A percentile compares a stretch with the other conserved stretches of the same genome.
These are phyloP conservation scores for Yarrowia sp. DNA, from an alignment of 805 yeast genomes.

Conservation along the genomic window DNA sequence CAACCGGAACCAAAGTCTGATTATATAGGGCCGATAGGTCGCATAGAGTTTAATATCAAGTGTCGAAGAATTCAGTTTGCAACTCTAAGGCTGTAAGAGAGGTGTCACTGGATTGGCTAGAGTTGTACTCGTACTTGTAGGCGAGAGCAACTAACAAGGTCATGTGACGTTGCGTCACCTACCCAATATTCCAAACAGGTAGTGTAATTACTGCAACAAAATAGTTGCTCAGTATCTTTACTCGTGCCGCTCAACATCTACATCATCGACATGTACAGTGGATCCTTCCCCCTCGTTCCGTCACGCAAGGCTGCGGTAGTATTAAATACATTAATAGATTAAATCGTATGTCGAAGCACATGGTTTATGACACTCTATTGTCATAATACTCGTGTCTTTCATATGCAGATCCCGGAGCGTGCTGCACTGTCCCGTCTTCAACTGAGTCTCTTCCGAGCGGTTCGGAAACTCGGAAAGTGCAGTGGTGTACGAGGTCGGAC, in stretches of 20 bases:
- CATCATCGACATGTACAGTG: no score
- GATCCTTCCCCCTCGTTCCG: not conserved
- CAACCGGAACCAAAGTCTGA: no score
- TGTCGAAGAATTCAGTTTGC: not conserved
- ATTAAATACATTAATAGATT: not conserved
- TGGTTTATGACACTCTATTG: not conserved
- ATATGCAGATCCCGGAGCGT: not conserved
- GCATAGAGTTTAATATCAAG: conserved; percentile 8
- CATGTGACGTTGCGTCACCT: not conserved
- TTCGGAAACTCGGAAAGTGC: no score
- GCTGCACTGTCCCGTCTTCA: no score
- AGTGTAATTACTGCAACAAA: no score
- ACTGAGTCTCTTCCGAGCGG: no score
- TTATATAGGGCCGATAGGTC: not conserved
- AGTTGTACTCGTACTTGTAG: no score
- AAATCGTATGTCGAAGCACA: not conserved
- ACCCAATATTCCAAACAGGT: no score
- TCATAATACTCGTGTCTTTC: not conserved
- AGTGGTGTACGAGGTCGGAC: no score
- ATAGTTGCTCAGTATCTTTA: no score
- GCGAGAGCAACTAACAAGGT: not conserved
- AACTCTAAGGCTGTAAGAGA: not conserved
- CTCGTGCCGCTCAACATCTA: no score
- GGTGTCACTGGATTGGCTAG: not conserved
- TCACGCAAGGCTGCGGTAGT: not conserved